Percentiles rank a stretch among this genome's conserved stretches.
phyloP scores from a whole-genome alignment of 495 filamentous ascomycete species.

The Darksidea phi region DNA sequence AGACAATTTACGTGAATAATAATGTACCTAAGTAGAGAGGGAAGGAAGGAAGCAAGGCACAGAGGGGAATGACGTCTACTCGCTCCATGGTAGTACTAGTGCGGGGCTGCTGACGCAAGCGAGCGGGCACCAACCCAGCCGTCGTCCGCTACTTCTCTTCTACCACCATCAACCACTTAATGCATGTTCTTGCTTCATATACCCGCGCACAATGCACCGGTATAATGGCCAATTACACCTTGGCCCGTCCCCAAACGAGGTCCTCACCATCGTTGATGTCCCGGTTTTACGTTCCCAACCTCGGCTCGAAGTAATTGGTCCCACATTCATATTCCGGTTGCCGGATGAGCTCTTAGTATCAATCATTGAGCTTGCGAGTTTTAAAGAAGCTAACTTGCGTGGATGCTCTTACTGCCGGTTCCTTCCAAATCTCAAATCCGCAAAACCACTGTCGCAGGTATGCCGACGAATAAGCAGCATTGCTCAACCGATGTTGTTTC shows the following conservation, averaged over 20 bases:
- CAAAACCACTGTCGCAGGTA: conserved; percentile 7
- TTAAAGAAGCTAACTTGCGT: background rate
- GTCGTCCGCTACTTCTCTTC: no score
- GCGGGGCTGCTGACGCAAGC: no score
- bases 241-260: background rate
- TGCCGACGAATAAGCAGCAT: conserved; percentile 8
- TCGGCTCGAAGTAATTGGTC: background rate
- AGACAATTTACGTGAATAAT: no score
- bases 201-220: background rate
- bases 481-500: conserved; percentile 7
- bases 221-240: background rate
- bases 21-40: no score
- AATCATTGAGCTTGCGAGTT: background rate
- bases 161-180: background rate
- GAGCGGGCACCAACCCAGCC: no score
- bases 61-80: no score
- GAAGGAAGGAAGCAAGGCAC: no score
- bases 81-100: no score
- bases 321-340: conserved; percentile 1
- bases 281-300: background rate
- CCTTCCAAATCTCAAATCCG: background rate
- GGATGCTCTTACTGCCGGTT: conserved; percentile 4
- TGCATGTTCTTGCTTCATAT: background rate
- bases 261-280: conserved; percentile 3
- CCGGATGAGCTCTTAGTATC: conserved; percentile 5